Base-by-base conservation (phyloP, 2,329 filamentous ascomycete genomes). In the Talaromyces funiculosus region DNA sequence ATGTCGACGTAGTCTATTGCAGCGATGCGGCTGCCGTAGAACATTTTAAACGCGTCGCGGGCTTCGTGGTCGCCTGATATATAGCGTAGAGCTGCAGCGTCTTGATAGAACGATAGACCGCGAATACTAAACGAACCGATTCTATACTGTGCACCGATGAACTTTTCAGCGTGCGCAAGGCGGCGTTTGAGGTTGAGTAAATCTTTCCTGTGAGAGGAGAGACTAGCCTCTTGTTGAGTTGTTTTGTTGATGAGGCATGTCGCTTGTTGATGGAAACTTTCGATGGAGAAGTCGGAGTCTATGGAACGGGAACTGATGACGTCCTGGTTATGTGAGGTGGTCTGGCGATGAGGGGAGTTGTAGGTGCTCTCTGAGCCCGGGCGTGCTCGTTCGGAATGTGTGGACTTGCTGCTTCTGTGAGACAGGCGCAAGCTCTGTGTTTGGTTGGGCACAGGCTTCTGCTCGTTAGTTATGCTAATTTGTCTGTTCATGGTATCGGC, bases 21-120 rank as follows among this genome's bases (percentile, higher is more conserved):
- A 9, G 42, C 37, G 31, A 53, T 20, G 4, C 60, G 55, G 12
- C 42, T 53, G 33, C 60, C 60, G 38, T 61, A 61, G n/a, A 61
- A 61, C 45, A 47, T 47, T 16, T 29, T 42, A 24, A 61, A 61
- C 7, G 16, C 14, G n/a, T 49, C 40, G 7, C 49, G 47, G n/a
- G 60, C 55, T 40, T 12, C n/a, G 16, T 16, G 26, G 16, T 45
- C n/a, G 6, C 16, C 10, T 16, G 47, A 12, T 20, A 47, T 47
- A 26, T 47, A 61, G 9, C 60, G 60, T 22, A 61, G 35, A 9
- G 60, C 22, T 29, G 47, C 43, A 2, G 55, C 60, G 9, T 61
- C 60, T 31, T 58, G 26, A 16, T 54, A 58, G 22, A 61, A 61
- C 0, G 60, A 58, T 5, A 33, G 22, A 9, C 60, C 60, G 4